phyloP scores from a whole-genome alignment of 176 grass and related monocot genomes.

The Leersia perrieri region DNA sequence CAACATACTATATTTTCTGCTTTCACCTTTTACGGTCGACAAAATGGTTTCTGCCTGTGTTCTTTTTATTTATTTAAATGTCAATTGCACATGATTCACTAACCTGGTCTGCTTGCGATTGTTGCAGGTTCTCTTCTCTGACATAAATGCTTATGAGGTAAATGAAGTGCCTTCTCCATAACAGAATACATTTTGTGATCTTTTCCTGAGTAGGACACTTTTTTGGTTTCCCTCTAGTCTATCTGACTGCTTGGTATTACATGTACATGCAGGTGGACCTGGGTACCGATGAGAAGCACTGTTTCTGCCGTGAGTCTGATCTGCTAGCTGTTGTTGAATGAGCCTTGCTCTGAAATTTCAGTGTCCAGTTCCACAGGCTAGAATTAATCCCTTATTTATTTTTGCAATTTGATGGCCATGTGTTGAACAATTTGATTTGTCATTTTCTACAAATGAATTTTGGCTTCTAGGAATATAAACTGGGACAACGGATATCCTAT shows the following conservation, averaged over 20 bases:
- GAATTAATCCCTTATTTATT: conserved; percentile 1
- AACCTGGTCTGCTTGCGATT: conserved; percentile 12
- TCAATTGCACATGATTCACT: not conserved
- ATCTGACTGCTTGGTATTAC: not conserved
- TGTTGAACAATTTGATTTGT: conserved; percentile 14
- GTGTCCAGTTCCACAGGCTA: not conserved
- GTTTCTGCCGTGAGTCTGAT: conserved; percentile 78
- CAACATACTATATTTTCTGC: not conserved
- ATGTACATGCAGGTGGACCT: conserved; percentile 69
- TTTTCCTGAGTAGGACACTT: not conserved
- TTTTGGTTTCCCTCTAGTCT: not conserved
- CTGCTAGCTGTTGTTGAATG: conserved; percentile 79
- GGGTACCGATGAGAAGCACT: conserved; percentile 74
- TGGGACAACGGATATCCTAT: not conserved
- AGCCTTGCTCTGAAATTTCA: conserved; percentile 4
- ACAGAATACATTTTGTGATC: not conserved
- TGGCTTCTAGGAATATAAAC: not conserved
- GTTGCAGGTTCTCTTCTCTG: conserved; percentile 89
- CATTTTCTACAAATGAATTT: conserved; percentile 24
- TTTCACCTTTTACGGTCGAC: not conserved
- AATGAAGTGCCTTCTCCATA: not conserved
- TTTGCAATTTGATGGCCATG: conserved; percentile 18
- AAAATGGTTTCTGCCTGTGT: not conserved
- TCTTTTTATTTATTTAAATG: not conserved
- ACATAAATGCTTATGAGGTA: conserved; percentile 96